Evolutionary conservation across 2,329 filamentous ascomycete genomes (phyloP), one percentile per base, ranked within the genome.

Genomic region (Biscogniauxia sp.): DNA sequence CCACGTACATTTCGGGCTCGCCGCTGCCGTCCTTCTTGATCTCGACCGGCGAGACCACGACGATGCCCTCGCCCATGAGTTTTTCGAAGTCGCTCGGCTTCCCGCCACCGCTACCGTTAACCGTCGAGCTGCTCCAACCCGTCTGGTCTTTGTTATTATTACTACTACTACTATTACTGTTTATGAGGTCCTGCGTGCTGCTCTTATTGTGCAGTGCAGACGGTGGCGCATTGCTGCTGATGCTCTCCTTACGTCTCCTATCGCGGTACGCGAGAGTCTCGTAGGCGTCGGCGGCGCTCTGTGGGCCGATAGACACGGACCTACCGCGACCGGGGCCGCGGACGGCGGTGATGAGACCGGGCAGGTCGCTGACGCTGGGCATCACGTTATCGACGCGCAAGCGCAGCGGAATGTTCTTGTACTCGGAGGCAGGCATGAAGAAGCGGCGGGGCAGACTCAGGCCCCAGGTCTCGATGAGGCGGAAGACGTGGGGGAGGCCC

Each of bases 231-330:
- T 84, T 81, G 70, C 83, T 82, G 60, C 78, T 73, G 51, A 84
- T 74, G 73, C 84, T 83, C 76, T 87, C 84, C 32, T 83, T 74
- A 28, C 84, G 76, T 59, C 80, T 77, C 20, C 83, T 77, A 70
- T 97, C 92, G 20, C 94, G 88, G 72, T 97, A 97, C 5, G 94
- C 95, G 54, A 99, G 81, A 20, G 93, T 92, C 78, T 99, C 95
- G 77, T 97, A 97, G 23, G 93, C 95, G 77, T 99, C 95, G 1
- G 95, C 95, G 62, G 93, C 93, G 53, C 93, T 97, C 77, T 98
- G 95, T 1, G 95, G 95, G 0, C 95, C 95, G 57, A 98, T 85
- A 5, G 93, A 97, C 37, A 98, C 87, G 32, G 93, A 90, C 56
- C 95, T 86, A 63, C 89, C 89, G 61, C 92, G 83, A 15, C 84